Conservation (phyloP, 2,329 filamentous ascomycete genomes). For the Fusarium sp. region DNA sequence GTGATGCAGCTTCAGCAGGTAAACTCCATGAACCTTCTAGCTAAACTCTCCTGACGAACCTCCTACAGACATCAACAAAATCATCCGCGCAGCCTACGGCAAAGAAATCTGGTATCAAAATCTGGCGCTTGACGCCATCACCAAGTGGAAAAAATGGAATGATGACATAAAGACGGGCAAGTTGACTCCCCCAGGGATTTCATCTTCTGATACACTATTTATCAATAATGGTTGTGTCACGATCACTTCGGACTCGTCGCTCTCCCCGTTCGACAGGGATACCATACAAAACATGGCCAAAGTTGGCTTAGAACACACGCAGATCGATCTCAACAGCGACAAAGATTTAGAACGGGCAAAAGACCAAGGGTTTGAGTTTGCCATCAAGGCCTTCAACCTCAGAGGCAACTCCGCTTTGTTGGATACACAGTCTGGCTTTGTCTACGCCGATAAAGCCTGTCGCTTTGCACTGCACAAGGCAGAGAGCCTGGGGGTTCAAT, state of each 20-base stretch:
- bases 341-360: not conserved
- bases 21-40: too few relatives aligned
- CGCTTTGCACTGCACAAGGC: not conserved
- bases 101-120: constrained; percentile 2
- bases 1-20: constrained; percentile 3
- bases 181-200: not conserved
- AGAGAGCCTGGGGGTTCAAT: not conserved
- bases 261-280: not conserved
- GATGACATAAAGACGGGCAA: not conserved
- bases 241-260: not conserved
- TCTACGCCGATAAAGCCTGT: not conserved
- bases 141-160: constrained; percentile 3
- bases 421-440: constrained; percentile 1
- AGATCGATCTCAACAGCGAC: not conserved
- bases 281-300: constrained; percentile 1
- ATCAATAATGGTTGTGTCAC: not conserved
- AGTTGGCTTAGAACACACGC: not conserved
- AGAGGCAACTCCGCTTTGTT: not conserved
- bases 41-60: too few relatives aligned
- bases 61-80: constrained; percentile 1
- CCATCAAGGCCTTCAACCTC: not conserved
- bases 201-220: not conserved
- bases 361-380: not conserved
- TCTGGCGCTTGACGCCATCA: not conserved
- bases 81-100: not conserved